Evolutionary conservation across 176 grass and related monocot species (phyloP).

Genomic region (Otatea glauca): DNA sequence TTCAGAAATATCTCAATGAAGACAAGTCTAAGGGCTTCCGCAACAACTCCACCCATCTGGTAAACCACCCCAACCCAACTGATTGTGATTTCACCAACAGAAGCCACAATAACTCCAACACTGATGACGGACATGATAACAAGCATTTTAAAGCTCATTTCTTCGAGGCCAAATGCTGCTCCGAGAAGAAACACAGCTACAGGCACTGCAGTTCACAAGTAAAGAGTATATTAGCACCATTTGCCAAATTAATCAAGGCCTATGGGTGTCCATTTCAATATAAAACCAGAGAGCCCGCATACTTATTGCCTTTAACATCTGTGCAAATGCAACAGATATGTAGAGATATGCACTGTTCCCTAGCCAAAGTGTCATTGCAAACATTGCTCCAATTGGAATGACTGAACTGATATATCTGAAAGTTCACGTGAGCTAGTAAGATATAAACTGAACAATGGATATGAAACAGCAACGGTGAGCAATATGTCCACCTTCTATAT

Average conservation of each 20-base stretch:
- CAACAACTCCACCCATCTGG: constrained; percentile 96
- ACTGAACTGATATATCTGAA: constrained; percentile 97
- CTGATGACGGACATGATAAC: constrained; percentile 93
- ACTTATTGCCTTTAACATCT: constrained; percentile 99
- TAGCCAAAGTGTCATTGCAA: constrained; percentile 98
- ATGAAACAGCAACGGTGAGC: not conserved
- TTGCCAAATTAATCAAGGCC: constrained; percentile 12
- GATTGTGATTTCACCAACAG: constrained; percentile 93
- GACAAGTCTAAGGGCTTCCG: constrained; percentile 89
- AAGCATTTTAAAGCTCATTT: constrained; percentile 91
- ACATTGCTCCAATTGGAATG: constrained; percentile 97
- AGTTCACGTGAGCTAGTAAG: constrained; percentile 32
- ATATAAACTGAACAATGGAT: constrained; percentile 9
- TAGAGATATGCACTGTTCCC: constrained; percentile 99
- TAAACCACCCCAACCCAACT: constrained; percentile 95
- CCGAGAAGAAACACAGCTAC: constrained; percentile 96
- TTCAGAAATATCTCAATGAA: constrained; percentile 99
- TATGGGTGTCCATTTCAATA: not conserved
- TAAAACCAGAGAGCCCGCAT: constrained; percentile 42
- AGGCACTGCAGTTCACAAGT: constrained; percentile 73
- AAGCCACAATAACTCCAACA: constrained; percentile 89
- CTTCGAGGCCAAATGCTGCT: constrained; percentile 86
- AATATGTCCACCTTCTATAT: not conserved
- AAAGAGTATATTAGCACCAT: constrained; percentile 26
- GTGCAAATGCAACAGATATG: constrained; percentile 99